Base-by-base conservation (phyloP, 177 flowering plant species). In the Vitis hybrid region DNA sequence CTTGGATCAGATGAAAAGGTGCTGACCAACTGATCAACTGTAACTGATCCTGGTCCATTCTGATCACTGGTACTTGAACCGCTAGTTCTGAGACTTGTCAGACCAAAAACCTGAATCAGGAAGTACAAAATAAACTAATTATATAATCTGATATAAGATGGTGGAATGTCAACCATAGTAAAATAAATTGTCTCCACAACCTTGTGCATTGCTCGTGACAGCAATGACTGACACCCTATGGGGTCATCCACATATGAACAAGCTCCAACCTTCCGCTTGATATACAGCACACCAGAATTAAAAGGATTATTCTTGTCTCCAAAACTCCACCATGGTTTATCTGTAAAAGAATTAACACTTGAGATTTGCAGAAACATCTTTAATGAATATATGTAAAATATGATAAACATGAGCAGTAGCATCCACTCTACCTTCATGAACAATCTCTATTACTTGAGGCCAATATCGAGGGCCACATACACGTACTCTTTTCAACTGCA, bases 191-290 rank as follows among this genome's bases (percentile, higher is more conserved):
- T 24, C 21, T 66, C 14, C 3, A 68, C 56, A 67, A 95, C 99
- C 97, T 95, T 95, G 82, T 95, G 94, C 89, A 93, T 91, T 64
- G 93, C 94, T 62, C 94, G 86, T 75, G 99, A 95, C 27, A 95
- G 76, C 70, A 95, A 81, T n/a, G 99, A 95, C 75, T 91, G 99
- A 70, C 98, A 85, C 60, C 99, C 98, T 32, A 89, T 72, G 48
- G 99, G 99, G 70, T 93, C 99, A 82, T 93, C 99, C 48, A 87
- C 87, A 78, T 95, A 93, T 4, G 99, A 93, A 81, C 97, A 95
- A 69, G 97, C 89, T 74, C 98, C 99, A 55, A 93, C 93, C 79
- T 93, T 95, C 64, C 97, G 83, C 75, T 95, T 95, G 75, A 95
- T 82, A 78, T 88, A 93, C n/a, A 95, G 77, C 70, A 88, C 76